Evolutionary conservation across 2,329 filamentous ascomycete genomes (phyloP).

Genomic region (Arthrocladium fulminans): DNA sequence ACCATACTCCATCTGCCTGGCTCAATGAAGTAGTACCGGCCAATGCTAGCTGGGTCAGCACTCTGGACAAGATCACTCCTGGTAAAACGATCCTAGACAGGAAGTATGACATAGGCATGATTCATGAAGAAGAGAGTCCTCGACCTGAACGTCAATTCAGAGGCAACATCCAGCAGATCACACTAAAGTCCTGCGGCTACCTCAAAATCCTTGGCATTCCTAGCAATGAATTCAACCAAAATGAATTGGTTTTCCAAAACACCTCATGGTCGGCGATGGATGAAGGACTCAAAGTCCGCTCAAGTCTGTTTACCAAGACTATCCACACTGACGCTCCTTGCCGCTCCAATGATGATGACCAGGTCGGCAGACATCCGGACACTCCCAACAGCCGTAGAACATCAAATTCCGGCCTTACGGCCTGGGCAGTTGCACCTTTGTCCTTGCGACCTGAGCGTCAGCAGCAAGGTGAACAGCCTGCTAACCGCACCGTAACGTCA

Average conservation of each 20-base stretch:
- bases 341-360: not conserved
- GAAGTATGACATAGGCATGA: conserved; percentile 26
- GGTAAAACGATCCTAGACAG: conserved; percentile 32
- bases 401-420: not conserved
- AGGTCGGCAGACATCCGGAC: not conserved
- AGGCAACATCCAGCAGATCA: conserved; percentile 35
- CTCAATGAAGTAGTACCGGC: conserved; percentile 29
- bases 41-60: conserved; percentile 42
- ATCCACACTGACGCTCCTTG: not conserved
- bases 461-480: not conserved
- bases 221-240: conserved; percentile 29
- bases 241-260: conserved; percentile 25
- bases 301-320: conserved; percentile 14
- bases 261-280: conserved; percentile 5
- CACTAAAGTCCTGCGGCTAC: conserved; percentile 56
- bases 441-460: not conserved
- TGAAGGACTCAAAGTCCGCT: conserved; percentile 3
- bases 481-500: not conserved
- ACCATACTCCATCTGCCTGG: conserved; percentile 24
- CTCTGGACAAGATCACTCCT: conserved; percentile 45
- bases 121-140: conserved; percentile 12
- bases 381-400: not conserved
- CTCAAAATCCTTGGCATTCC: conserved; percentile 34
- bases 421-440: not conserved
- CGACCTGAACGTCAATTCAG: conserved; percentile 14